phyloP scores from a whole-genome alignment of 2,329 filamentous ascomycete genomes.

The Onygena corvina region DNA sequence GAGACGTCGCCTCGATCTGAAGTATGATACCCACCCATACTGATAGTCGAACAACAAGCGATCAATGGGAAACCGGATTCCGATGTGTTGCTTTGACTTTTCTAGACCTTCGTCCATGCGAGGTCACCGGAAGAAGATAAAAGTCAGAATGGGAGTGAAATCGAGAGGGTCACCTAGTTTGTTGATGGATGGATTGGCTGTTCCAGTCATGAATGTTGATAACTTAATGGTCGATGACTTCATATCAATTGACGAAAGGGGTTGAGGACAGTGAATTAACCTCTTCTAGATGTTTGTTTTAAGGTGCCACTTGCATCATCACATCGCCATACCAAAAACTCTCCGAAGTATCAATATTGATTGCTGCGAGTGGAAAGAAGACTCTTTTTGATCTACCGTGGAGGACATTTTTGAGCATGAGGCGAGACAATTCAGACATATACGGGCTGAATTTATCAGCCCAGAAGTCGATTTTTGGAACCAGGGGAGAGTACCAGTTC shows the following conservation, averaged over 20 bases:
- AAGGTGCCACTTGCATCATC: conserved; percentile 6
- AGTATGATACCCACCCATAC: not conserved
- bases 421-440: not conserved
- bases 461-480: not conserved
- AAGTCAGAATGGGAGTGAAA: not conserved
- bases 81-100: not conserved
- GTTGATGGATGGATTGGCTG: not conserved
- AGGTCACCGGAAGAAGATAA: no score
- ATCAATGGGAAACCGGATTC: not conserved
- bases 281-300: not conserved
- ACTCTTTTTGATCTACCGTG: not conserved
- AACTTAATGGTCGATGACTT: not conserved
- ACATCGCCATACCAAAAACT: not conserved
- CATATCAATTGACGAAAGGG: not conserved
- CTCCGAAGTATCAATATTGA: not conserved
- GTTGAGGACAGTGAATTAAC: not conserved
- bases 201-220: not conserved
- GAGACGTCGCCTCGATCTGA: not conserved
- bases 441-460: not conserved
- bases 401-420: not conserved
- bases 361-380: not conserved
- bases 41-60: not conserved
- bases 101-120: no score
- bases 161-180: not conserved
- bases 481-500: not conserved